A percentile compares a stretch with the other conserved stretches of the same genome.
Conservation (phyloP, 208 protist genomes). For the Herpetomonas tarakana region DNA sequence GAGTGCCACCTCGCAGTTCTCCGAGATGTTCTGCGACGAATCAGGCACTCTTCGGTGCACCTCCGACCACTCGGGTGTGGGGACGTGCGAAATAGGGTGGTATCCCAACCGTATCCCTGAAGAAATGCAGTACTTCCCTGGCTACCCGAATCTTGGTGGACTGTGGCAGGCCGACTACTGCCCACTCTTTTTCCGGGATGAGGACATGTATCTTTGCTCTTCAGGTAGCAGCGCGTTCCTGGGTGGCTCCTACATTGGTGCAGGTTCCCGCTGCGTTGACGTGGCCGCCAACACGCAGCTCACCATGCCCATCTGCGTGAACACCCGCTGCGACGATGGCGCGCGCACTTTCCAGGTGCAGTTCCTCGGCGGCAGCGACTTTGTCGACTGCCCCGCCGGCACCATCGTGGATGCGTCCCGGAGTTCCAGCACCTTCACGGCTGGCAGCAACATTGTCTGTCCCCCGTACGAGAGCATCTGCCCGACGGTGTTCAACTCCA, state of each 20-base stretch:
- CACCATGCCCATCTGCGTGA: constrained; percentile 2
- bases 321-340: constrained; percentile 3
- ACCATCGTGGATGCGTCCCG: neutral
- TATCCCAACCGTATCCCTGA: neutral
- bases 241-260: neutral
- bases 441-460: neutral
- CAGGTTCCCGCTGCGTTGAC: neutral
- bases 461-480: neutral
- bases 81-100: constrained; percentile 15
- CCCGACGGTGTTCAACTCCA: neutral
- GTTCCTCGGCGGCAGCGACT: constrained; percentile 3
- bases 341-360: constrained; percentile 7
- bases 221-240: constrained; percentile 5
- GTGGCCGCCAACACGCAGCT: neutral
- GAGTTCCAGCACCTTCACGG: neutral
- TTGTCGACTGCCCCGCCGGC: constrained; percentile 5
- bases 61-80: constrained; percentile 14
- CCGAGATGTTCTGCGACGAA: constrained; percentile 30
- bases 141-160: neutral
- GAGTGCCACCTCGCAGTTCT: constrained; percentile 14
- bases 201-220: neutral
- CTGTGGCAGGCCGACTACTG: constrained; percentile 8
- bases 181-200: constrained; percentile 5
- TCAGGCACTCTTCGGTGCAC: constrained; percentile 12
- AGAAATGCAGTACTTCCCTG: constrained; percentile 9